A percentile compares a stretch with the other conserved stretches of the same genome.
These are phyloP conservation scores for Chalciporus sphaerocephalus DNA, from an alignment of 768 basidiomycete genomes.

Conservation along the genomic window DNA sequence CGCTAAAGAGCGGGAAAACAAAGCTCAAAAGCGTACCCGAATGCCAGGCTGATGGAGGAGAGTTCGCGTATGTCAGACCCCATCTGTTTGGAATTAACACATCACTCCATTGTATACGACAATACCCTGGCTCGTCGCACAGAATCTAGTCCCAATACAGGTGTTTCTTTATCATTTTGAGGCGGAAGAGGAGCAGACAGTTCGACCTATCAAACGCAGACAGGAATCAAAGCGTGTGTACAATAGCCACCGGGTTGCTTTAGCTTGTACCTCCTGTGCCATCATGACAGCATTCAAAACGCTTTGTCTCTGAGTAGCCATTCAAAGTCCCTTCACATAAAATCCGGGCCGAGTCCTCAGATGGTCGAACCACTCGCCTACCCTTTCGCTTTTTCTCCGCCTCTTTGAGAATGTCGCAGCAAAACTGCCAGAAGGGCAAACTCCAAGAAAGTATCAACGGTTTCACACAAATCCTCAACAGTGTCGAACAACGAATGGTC, in stretches of 20 bases:
- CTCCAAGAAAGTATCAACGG: background rate
- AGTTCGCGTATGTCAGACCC: too few species aligned
- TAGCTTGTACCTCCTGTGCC: too few species aligned
- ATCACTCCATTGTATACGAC: too few species aligned
- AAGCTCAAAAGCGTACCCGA: background rate
- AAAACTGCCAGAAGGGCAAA: background rate
- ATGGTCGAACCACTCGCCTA: background rate
- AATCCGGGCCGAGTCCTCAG: background rate
- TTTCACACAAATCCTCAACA: background rate
- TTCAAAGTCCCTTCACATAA: background rate
- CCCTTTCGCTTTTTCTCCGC: background rate
- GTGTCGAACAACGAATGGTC: background rate
- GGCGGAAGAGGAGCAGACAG: too few species aligned
- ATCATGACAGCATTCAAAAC: background rate
- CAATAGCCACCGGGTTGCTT: too few species aligned
- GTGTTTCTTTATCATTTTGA: too few species aligned
- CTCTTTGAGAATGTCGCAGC: background rate
- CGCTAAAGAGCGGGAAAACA: conserved; percentile 1
- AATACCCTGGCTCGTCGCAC: too few species aligned
- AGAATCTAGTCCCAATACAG: too few species aligned
- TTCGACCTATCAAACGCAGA: too few species aligned
- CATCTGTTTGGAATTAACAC: too few species aligned
- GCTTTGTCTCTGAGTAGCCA: background rate
- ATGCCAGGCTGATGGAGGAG: background rate
- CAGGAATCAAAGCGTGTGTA: too few species aligned